These are phyloP conservation scores for Fraxinus floribunda DNA, from an alignment of 305 asterid species.

Conservation along the genomic window DNA sequence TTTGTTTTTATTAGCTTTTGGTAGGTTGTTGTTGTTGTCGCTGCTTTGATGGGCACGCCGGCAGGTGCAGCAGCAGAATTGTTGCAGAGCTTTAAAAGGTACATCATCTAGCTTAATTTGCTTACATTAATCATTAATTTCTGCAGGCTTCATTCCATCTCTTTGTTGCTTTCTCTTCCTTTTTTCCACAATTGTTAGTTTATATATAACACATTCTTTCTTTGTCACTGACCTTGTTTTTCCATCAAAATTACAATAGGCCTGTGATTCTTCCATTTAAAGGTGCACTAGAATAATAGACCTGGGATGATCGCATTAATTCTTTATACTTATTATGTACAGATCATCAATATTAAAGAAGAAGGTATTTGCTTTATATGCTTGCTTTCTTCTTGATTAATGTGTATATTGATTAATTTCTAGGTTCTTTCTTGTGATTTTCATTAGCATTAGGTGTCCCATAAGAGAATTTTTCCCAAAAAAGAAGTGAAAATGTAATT, in stretches of 20 bases:
- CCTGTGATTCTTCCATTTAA: not conserved
- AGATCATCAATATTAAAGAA: not conserved
- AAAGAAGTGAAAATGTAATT: not conserved
- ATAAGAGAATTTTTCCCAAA: not conserved
- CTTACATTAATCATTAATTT: conserved; percentile 36
- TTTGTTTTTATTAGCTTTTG: conserved; percentile 39
- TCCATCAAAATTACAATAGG: not conserved
- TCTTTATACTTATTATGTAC: conserved; percentile 1
- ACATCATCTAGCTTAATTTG: conserved; percentile 27
- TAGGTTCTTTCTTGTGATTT: not conserved
- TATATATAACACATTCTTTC: not conserved
- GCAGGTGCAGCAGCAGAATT: conserved; percentile 33
- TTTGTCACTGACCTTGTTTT: not conserved
- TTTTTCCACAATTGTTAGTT: not conserved
- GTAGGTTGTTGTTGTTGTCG: conserved; percentile 38
- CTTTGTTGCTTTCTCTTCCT: conserved; percentile 6
- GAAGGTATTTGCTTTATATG: not conserved
- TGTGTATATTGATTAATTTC: not conserved
- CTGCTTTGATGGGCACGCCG: conserved; percentile 45
- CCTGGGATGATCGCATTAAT: conserved; percentile 6
- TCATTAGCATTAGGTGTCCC: not conserved
- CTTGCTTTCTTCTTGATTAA: conserved; percentile 1
- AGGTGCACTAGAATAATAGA: not conserved
- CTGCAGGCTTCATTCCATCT: conserved; percentile 18
- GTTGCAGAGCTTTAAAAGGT: conserved; percentile 52